These are phyloP conservation scores for Phytophthora foliorum DNA, from an alignment of 352 stramenopile species.

Conservation along the genomic window DNA sequence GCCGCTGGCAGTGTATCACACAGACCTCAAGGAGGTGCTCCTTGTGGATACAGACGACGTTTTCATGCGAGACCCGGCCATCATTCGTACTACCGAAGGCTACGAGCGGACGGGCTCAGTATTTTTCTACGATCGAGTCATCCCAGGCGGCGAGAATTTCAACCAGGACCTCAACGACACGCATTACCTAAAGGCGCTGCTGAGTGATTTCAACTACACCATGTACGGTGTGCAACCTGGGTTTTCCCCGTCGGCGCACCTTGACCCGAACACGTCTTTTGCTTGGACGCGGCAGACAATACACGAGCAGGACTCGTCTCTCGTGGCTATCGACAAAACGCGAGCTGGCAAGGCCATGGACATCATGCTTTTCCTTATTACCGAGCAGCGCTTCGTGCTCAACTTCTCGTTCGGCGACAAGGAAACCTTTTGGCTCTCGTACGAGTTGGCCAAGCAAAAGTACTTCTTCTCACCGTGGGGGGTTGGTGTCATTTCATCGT, in stretches of 20 bases:
- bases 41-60: constrained; percentile 10
- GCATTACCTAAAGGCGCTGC: constrained; percentile 41
- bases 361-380: constrained; percentile 52
- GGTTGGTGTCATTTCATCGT: constrained; percentile 31
- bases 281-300: constrained; percentile 39
- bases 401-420: constrained; percentile 58
- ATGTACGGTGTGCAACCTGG: constrained; percentile 41
- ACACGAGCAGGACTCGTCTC: constrained; percentile 62
- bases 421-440: constrained; percentile 51
- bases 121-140: constrained; percentile 47
- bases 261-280: constrained; percentile 48
- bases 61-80: constrained; percentile 44
- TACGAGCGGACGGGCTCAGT: constrained; percentile 54
- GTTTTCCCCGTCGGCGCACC: constrained; percentile 41
- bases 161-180: constrained; percentile 25
- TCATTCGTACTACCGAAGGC: constrained; percentile 36
- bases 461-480: constrained; percentile 62
- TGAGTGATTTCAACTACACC: constrained; percentile 51
- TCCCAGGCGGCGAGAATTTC: constrained; percentile 26
- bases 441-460: constrained; percentile 46
- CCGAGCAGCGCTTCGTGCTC: constrained; percentile 37
- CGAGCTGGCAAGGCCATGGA: constrained; percentile 37
- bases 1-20: constrained; percentile 8
- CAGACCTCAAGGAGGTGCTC: constrained; percentile 11
- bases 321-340: constrained; percentile 51